Evolutionary conservation across 2,329 filamentous ascomycete genomes (phyloP), one percentile per base, ranked within the genome.

Genomic region (Hypoxylon sp.): DNA sequence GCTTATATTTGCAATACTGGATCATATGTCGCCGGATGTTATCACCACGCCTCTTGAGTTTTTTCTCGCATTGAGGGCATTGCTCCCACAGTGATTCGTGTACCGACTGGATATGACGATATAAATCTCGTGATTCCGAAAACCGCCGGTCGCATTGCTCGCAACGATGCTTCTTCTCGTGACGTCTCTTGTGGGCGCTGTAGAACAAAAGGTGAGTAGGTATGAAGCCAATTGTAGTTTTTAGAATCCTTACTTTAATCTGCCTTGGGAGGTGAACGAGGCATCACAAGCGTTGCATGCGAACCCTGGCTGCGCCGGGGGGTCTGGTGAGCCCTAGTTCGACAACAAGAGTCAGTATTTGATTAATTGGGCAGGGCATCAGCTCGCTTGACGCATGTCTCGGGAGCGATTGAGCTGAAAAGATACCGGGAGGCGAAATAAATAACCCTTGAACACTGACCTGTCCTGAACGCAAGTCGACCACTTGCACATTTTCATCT

Each of bases 1-100:
- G 19, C 12, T 6, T 52, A 4, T 41, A 5, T 19, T 57, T 54
- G 43, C 53, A 60, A 21, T 49, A 46, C 6, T 17, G 21, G 5
- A 15, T 47, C 26, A 55, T 51, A 36, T 57, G 54, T 13, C 57
- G 50, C 16, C 32, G 42, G 17, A 55, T 11, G 15, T 60, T 60
- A 31, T 57, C 57, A 1, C 20, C 27, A 7, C 53, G 54, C 15
- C 30, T 40, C 35, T 46, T 47, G 5, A 57, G 19, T 25, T 3
- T 35, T 31, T 47, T 55, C 12, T 26, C 26, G 8, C 57, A 52
- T 8, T 38, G 46, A 2, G 46, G 31, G 19, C 53, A 60, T 12
- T 42, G 27, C 4, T 36, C 26, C 42, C n/a, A 26, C 7, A 23
- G 13, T 25, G 35, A 25, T 20, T 55, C 37, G 26, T 60, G 57